Percentiles rank a stretch among this genome's conserved stretches.
These are phyloP conservation scores for Myriosclerotinia duriaeana DNA, from an alignment of 2,329 filamentous ascomycete species.

Conservation along the genomic window DNA sequence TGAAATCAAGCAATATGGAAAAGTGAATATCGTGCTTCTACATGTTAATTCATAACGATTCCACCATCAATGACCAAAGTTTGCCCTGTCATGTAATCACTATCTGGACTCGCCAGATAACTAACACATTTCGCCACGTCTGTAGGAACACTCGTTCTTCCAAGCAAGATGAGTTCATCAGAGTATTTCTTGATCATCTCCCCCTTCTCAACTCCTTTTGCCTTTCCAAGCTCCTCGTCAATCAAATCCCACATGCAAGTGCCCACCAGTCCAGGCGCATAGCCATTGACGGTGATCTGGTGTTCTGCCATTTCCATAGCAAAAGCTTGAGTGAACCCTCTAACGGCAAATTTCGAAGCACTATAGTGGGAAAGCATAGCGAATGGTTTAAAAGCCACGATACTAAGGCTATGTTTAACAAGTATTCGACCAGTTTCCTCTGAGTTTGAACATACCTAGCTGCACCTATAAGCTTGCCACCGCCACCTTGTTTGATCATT, in stretches of 20 bases:
- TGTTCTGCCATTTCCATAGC: slow-evolving; percentile 65
- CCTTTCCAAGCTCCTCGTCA: slow-evolving; percentile 57
- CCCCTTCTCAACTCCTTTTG: slow-evolving; percentile 51
- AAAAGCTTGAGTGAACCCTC: slow-evolving; percentile 64
- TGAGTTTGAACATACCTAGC: slow-evolving; percentile 30
- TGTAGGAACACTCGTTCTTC: slow-evolving; percentile 58
- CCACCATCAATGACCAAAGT: slow-evolving; percentile 55
- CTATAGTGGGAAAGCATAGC: slow-evolving; percentile 61
- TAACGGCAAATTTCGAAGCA: slow-evolving; percentile 65
- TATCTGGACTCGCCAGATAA: slow-evolving; percentile 58
- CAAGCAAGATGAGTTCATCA: slow-evolving; percentile 55
- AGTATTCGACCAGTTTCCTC: slow-evolving; percentile 11
- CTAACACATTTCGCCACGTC: slow-evolving; percentile 64
- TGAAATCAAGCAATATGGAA: fast-evolving
- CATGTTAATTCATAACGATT: slow-evolving; percentile 29
- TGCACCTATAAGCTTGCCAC: slow-evolving; percentile 39
- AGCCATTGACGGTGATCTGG: slow-evolving; percentile 66
- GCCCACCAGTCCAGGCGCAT: slow-evolving; percentile 64
- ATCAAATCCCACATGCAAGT: slow-evolving; percentile 70
- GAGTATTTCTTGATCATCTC: slow-evolving; percentile 56
- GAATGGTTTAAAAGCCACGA: slow-evolving; percentile 62
- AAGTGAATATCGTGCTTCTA: neutral
- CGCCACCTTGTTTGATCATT: slow-evolving; percentile 60
- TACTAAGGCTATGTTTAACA: slow-evolving; percentile 32
- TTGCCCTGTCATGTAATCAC: slow-evolving; percentile 65